Percentiles rank a stretch among this genome's conserved stretches.
phyloP scores from a whole-genome alignment of 441 rosid genomes.

The Pelargonium myrrhifolium region DNA sequence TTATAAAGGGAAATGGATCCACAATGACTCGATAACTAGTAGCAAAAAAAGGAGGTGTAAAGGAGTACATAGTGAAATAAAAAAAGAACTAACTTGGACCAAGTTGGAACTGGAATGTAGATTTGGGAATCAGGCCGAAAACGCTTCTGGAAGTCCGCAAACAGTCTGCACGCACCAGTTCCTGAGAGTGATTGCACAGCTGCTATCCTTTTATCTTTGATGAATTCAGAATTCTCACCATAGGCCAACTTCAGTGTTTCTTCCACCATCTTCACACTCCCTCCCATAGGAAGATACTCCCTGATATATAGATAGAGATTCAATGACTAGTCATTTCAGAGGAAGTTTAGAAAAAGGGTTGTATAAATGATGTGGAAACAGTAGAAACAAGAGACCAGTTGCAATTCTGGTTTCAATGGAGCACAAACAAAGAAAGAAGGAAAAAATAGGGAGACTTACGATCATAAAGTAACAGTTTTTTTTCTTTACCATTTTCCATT shows the following conservation, averaged over 20 bases:
- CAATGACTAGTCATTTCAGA: neutral
- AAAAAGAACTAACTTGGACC: constrained; percentile 70
- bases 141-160: constrained; percentile 92
- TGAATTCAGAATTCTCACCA: constrained; percentile 69
- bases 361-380: neutral
- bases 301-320: constrained; percentile 27
- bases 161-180: constrained; percentile 88
- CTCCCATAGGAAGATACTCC: constrained; percentile 99
- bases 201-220: constrained; percentile 77
- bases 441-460: neutral
- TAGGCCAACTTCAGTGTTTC: constrained; percentile 87
- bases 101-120: constrained; percentile 85
- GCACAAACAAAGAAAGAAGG: neutral
- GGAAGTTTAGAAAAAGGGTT: neutral
- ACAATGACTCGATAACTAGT: constrained; percentile 7
- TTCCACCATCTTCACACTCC: constrained; percentile 80
- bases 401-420: neutral
- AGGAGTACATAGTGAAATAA: neutral
- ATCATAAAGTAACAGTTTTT: neutral
- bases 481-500: neutral
- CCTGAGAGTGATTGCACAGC: constrained; percentile 91
- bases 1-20: neutral
- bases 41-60: neutral
- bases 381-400: neutral
- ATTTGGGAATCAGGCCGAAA: constrained; percentile 79